phyloP scores from a whole-genome alignment of 371 early-diverging fungal species.

The Enterocytospora artemiae region DNA sequence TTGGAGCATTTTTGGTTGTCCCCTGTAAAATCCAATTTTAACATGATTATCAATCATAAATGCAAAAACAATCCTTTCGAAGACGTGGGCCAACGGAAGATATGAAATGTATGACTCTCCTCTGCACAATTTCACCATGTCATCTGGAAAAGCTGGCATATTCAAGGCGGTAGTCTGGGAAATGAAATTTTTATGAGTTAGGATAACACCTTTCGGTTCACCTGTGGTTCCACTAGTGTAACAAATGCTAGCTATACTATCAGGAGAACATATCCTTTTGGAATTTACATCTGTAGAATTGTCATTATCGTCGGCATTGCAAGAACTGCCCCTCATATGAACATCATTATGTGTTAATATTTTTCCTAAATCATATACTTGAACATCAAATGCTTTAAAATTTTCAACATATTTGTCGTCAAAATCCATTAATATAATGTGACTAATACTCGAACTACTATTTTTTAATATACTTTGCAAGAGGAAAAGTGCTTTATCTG shows the following conservation, averaged over 20 bases:
- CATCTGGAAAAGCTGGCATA: slow-evolving; percentile 6
- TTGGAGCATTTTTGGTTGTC: slow-evolving; percentile 67
- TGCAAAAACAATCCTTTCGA: slow-evolving; percentile 65
- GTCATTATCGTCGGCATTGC: slow-evolving; percentile 1
- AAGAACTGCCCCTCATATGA: too few relatives aligned
- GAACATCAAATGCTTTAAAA: slow-evolving; percentile 30
- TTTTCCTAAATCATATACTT: slow-evolving; percentile 45
- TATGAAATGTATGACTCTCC: slow-evolving; percentile 62
- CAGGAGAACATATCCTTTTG: slow-evolving; percentile 29
- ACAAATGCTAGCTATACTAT: slow-evolving; percentile 78
- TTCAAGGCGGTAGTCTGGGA: slow-evolving; percentile 67
- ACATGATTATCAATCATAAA: slow-evolving; percentile 60
- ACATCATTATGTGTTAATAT: too few relatives aligned
- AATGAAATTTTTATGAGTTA: slow-evolving; percentile 63
- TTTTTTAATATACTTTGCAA: slow-evolving; percentile 41
- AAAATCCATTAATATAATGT: slow-evolving; percentile 50
- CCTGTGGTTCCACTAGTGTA: slow-evolving; percentile 87
- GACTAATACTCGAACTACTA: slow-evolving; percentile 15
- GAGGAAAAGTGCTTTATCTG: slow-evolving; percentile 64
- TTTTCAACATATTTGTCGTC: slow-evolving; percentile 7
- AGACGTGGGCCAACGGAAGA: slow-evolving; percentile 75
- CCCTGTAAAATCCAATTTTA: slow-evolving; percentile 69
- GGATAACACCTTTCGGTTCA: slow-evolving; percentile 63
- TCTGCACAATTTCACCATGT: neutral
- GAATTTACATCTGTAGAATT: neutral